A percentile compares a stretch with the other conserved stretches of the same genome.
phyloP scores from a whole-genome alignment of 2,329 filamentous ascomycete genomes.

The Furcasterigmium sp. region DNA sequence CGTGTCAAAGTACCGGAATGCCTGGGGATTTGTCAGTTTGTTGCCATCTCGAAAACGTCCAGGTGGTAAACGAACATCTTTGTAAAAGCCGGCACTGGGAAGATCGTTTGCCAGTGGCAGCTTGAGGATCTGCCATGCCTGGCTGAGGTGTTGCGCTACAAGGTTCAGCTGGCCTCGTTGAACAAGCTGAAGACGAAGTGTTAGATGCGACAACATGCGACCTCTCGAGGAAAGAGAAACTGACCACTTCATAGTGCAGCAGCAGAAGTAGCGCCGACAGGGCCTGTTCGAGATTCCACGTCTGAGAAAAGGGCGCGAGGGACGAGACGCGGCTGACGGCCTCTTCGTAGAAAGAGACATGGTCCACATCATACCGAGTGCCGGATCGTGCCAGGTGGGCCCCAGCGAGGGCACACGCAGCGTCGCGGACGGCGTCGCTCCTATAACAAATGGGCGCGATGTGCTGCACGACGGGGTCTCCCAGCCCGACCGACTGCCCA shows the following conservation, averaged over 20 bases:
- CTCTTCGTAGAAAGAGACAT: conserved; percentile 7
- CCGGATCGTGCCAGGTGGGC: conserved; percentile 8
- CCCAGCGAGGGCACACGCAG: conserved; percentile 10
- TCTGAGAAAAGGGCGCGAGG: conserved; percentile 6
- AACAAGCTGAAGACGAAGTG: conserved; percentile 2
- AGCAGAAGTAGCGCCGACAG: conserved; percentile 9
- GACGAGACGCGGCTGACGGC: conserved; percentile 6
- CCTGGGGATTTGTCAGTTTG: conserved; percentile 3
- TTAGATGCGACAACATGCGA: background rate
- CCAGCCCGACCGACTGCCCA: conserved; percentile 1
- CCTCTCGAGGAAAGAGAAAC: background rate
- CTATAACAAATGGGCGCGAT: conserved; percentile 6
- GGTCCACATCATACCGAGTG: conserved; percentile 6
- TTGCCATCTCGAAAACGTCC: too few species aligned
- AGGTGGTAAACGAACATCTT: conserved; percentile 2
- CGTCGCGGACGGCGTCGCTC: conserved; percentile 8
- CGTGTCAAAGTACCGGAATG: conserved; percentile 11
- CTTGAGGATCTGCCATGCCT: conserved; percentile 8
- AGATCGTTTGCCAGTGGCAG: conserved; percentile 3
- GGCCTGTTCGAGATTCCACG: conserved; percentile 8
- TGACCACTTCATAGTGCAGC: conserved; percentile 10
- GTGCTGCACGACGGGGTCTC: conserved; percentile 6
- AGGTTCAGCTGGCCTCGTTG: conserved; percentile 6
- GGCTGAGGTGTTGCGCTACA: conserved; percentile 6
- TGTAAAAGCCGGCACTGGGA: conserved; percentile 8